phyloP scores from a whole-genome alignment of 2,329 filamentous ascomycete species.

The Aureobasidium vineae region DNA sequence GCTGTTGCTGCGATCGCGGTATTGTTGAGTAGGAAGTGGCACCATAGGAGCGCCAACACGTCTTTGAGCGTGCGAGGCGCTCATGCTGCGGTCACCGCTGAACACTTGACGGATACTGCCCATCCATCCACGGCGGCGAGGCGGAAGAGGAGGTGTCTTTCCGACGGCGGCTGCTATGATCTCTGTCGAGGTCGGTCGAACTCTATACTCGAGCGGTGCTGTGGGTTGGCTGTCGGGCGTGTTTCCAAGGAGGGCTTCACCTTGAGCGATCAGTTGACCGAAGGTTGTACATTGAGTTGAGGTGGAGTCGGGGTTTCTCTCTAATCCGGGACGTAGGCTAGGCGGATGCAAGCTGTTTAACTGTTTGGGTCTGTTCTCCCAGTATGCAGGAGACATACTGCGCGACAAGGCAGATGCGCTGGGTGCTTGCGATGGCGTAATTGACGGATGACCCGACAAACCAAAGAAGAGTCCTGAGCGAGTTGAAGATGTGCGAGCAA shows the following conservation, averaged over 20 bases:
- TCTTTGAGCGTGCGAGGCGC: slow-evolving; percentile 25
- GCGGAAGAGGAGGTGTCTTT: slow-evolving; percentile 12
- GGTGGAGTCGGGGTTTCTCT: slow-evolving; percentile 15
- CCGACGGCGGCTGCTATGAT: slow-evolving; percentile 19
- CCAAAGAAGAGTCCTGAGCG: slow-evolving; percentile 38
- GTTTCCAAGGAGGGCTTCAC: slow-evolving; percentile 16
- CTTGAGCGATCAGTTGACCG: slow-evolving; percentile 20
- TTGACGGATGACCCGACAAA: slow-evolving; percentile 26
- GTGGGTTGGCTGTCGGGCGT: background rate
- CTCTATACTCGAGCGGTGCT: slow-evolving; percentile 1
- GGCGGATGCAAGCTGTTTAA: slow-evolving; percentile 1
- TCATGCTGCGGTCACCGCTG: slow-evolving; percentile 36
- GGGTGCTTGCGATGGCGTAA: slow-evolving; percentile 25
- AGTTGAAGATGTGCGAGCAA: slow-evolving; percentile 48
- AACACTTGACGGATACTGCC: slow-evolving; percentile 36
- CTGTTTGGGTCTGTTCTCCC: slow-evolving; percentile 7
- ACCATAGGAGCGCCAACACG: slow-evolving; percentile 30
- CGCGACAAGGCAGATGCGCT: slow-evolving; percentile 8
- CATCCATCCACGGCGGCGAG: slow-evolving; percentile 33
- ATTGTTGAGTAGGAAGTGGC: slow-evolving; percentile 24
- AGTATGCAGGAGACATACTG: slow-evolving; percentile 16
- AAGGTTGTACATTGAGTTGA: slow-evolving; percentile 20
- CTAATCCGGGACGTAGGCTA: slow-evolving; percentile 3
- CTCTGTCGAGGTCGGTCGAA: slow-evolving; percentile 10
- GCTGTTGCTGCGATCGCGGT: slow-evolving; percentile 27